A percentile compares a stretch with the other conserved stretches of the same genome.
Conservation (phyloP, 352 stramenopile genomes). For the Globisporangium nunn region DNA sequence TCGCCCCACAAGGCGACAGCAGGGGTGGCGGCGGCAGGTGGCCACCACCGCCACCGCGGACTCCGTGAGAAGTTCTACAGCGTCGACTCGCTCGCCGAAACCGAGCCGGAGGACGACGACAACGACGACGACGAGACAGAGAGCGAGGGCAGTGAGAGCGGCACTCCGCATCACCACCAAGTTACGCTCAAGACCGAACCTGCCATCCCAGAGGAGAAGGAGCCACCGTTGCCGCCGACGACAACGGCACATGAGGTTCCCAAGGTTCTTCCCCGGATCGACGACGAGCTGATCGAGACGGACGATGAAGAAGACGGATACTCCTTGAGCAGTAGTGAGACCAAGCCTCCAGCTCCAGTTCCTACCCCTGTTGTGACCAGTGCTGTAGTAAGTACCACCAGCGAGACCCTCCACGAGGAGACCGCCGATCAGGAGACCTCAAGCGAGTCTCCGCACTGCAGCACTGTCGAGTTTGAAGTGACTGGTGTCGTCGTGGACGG, state of each 20-base stretch:
- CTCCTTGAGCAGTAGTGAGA: neutral
- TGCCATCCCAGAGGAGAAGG: constrained; percentile 7
- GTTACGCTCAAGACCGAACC: neutral
- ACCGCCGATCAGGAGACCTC: neutral
- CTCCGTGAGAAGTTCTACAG: constrained; percentile 24
- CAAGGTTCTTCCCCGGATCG: neutral
- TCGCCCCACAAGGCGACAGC: constrained; percentile 4
- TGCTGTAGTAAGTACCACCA: too few species aligned
- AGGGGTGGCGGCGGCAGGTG: neutral
- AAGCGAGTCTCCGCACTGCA: neutral
- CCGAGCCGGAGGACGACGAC: constrained; percentile 23
- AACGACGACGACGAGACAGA: constrained; percentile 33
- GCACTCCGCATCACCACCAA: constrained; percentile 8
- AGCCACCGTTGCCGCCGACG: neutral
- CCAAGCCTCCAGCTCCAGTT: neutral
- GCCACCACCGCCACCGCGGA: constrained; percentile 4
- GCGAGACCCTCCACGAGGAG: neutral
- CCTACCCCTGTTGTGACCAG: neutral
- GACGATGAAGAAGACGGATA: constrained; percentile 3
- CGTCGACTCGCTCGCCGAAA: constrained; percentile 26
- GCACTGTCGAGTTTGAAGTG: constrained; percentile 1
- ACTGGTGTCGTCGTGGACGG: constrained; percentile 1
- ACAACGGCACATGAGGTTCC: neutral
- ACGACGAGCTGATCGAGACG: constrained; percentile 2
- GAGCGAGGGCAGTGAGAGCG: constrained; percentile 22